phyloP scores from a whole-genome alignment of 768 basidiomycete genomes.

The Pulveroboletus frians region DNA sequence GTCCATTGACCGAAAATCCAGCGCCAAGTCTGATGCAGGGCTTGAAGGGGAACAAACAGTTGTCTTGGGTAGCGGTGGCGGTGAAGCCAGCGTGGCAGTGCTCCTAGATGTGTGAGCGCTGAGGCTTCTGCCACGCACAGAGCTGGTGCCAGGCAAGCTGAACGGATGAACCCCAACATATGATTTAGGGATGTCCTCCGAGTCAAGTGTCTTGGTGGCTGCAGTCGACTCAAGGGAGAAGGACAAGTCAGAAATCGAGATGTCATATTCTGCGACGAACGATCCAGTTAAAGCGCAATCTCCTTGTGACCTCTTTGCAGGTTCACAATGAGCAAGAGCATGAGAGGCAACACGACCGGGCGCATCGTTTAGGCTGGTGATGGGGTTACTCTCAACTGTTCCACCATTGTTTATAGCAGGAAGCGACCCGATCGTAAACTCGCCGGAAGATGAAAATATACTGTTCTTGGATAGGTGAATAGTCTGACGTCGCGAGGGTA shows the following conservation, averaged over 20 bases:
- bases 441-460: slow-evolving; percentile 28
- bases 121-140: not conserved
- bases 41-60: slow-evolving; percentile 6
- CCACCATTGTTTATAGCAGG: not conserved
- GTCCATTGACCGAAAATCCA: slow-evolving; percentile 20
- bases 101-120: not conserved
- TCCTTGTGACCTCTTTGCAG: not conserved
- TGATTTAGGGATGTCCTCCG: not conserved
- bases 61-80: not conserved
- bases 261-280: slow-evolving; percentile 17
- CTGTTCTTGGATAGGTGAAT: slow-evolving; percentile 25
- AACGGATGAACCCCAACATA: slow-evolving; percentile 1
- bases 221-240: slow-evolving; percentile 2
- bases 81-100: not conserved
- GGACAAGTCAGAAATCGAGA: slow-evolving; percentile 6
- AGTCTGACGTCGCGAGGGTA: slow-evolving; percentile 3
- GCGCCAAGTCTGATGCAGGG: slow-evolving; percentile 17
- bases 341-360: not conserved
- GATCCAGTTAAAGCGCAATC: not conserved
- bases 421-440: slow-evolving; percentile 19
- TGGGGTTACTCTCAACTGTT: not conserved
- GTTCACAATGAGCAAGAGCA: not conserved
- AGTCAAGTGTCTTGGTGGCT: not conserved
- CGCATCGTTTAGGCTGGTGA: not conserved
- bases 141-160: slow-evolving; percentile 14